Conservation (phyloP, 2,329 filamentous ascomycete genomes). For the Pestalotiopsis sp. region DNA sequence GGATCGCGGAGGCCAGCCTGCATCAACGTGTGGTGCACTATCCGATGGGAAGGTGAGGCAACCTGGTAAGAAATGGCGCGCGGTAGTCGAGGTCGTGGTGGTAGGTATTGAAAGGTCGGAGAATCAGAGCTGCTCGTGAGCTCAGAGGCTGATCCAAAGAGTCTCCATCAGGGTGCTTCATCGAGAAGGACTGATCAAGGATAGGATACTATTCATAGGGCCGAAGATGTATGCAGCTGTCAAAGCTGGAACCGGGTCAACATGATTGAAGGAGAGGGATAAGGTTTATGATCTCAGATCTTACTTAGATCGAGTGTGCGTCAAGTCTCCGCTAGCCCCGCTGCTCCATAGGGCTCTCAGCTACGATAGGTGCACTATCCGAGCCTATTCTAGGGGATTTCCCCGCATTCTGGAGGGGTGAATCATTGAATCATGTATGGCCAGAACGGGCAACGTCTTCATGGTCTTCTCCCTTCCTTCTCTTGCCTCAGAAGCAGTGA, state of each 20-base stretch:
- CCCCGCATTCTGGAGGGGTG: background rate
- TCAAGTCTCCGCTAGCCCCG: background rate
- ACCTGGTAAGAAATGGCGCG: background rate
- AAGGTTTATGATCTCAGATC: background rate
- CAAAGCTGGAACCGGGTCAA: too few relatives aligned
- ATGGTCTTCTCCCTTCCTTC: too few relatives aligned
- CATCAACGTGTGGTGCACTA: background rate
- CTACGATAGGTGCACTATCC: constrained; percentile 9
- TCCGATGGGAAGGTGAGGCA: background rate
- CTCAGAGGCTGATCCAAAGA: background rate
- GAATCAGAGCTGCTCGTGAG: background rate
- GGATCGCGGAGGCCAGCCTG: background rate
- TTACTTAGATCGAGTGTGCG: background rate
- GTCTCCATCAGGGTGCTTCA: background rate
- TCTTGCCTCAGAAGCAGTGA: too few relatives aligned
- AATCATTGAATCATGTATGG: background rate
- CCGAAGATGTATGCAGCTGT: too few relatives aligned
- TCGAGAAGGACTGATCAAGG: background rate
- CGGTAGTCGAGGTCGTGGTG: background rate
- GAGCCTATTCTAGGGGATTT: background rate
- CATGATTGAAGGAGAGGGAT: background rate
- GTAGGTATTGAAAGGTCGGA: background rate
- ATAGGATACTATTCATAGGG: too few relatives aligned
- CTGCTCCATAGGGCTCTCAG: background rate
- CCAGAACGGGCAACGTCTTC: background rate